Base-by-base conservation (phyloP, 1,284 basidiomycete genomes). In the Amylostereum chailletii region DNA sequence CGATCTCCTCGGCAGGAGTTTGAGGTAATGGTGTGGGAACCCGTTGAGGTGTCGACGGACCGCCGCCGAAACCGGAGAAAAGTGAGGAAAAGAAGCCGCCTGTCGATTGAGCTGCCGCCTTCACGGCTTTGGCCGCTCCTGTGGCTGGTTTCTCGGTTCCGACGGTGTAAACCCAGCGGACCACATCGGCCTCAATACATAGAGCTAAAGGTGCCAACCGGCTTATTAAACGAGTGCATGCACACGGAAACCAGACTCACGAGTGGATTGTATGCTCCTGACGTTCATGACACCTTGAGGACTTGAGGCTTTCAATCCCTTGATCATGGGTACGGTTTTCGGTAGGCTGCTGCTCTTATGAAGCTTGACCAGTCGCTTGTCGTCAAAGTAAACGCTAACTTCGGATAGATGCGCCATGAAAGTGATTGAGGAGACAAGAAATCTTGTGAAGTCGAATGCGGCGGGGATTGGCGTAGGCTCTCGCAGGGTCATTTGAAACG, bases 351-450 rank as follows among this genome's bases (percentile, higher is more conserved):
- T 64, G 11, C 71, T 74, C 67, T 96, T 98, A 39, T 75, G 75
- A 44, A 98, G 69, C 46, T 76, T 76, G 11, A 87, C 82, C 1
- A 98, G 78, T 33, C 85, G 75, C 55, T 82, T 77, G 53, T 87
- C 86, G 61, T 97, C 85, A 41, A 94, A 79, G 61, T 79, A 86
- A 27, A 95, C 78, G 57, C 79, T 81, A 47, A 99, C 79, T 60
- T 85, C 76, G 9, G 74, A 73, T 4, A 99, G 77, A 51, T 85
- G 77, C 11, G 79, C 75, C 83, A 98, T 99, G 67, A 99, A 99
- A 0, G 93, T 95, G 51, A 99, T 84, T 0, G 90, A 93, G 1
- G 93, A 95, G 19, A 87, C 79, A 11, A 99, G 75, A 65, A 99
- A 99, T 34, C 90, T 81, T 34, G 87, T 82, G 54, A 97, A 84